Evolutionary conservation across 768 basidiomycete genomes (phyloP).

Genomic region (Pleurotus salmoneostramineus): DNA sequence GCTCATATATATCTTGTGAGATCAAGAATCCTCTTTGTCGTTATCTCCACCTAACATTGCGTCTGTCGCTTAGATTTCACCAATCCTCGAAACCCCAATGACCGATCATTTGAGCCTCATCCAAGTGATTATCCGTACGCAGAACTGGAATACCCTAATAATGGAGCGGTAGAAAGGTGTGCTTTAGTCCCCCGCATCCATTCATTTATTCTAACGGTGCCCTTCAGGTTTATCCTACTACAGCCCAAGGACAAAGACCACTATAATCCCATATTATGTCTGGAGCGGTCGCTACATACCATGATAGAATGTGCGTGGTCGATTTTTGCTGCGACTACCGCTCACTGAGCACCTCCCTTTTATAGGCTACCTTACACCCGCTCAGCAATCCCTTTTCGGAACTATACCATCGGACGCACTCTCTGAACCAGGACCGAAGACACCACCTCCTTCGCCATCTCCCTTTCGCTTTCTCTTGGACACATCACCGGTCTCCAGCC

Average conservation of each 20-base stretch:
- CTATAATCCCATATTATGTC: conserved; percentile 80
- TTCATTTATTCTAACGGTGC: conserved; percentile 6
- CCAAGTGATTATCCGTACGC: conserved; percentile 58
- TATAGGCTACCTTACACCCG: conserved; percentile 63
- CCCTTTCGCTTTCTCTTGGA: conserved; percentile 32
- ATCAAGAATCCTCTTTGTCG: no score
- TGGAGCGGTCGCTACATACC: conserved; percentile 66
- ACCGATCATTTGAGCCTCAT: conserved; percentile 61
- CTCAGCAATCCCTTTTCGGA: conserved; percentile 65
- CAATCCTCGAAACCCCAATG: conserved; percentile 59
- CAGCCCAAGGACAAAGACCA: conserved; percentile 83
- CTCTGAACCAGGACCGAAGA: conserved; percentile 36
- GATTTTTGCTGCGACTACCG: not conserved
- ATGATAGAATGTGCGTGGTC: conserved; percentile 60
- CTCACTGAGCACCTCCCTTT: conserved; percentile 10
- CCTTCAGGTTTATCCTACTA: conserved; percentile 65
- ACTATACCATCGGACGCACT: conserved; percentile 50
- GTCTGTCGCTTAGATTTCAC: conserved; percentile 50
- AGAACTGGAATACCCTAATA: conserved; percentile 79
- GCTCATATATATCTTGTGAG: conserved; percentile 69
- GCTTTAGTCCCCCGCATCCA: conserved; percentile 14
- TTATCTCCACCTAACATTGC: no score
- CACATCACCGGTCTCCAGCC: conserved; percentile 21
- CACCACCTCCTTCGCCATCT: conserved; percentile 30
- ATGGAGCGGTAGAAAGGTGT: conserved; percentile 63